Percentiles rank a stretch among this genome's conserved stretches.
Conservation (phyloP, 441 rosid species). For the Gossypium schwendimanii region DNA sequence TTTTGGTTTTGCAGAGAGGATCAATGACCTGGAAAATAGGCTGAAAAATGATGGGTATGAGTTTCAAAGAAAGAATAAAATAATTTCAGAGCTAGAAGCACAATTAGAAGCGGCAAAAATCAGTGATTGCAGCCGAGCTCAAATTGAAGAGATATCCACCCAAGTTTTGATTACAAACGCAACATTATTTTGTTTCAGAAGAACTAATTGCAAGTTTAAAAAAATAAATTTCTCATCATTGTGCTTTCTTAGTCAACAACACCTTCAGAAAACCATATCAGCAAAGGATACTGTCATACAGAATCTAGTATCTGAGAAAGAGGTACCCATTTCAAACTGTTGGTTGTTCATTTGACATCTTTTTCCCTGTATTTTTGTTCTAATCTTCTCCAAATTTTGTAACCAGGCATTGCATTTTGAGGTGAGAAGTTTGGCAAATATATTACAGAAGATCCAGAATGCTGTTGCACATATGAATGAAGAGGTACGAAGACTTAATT, state of each 20-base stretch:
- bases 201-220: conserved; percentile 15
- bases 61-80: conserved; percentile 41
- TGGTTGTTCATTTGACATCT: conserved; percentile 10
- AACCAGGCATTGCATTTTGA: conserved; percentile 57
- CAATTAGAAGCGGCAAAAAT: conserved; percentile 45
- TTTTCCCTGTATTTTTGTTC: background rate
- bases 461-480: conserved; percentile 50
- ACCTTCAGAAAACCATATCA: conserved; percentile 62
- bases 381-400: conserved; percentile 9
- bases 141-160: conserved; percentile 68
- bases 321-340: conserved; percentile 35
- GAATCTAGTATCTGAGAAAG: conserved; percentile 57
- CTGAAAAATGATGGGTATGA: conserved; percentile 37
- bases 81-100: conserved; percentile 50
- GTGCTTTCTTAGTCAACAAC: conserved; percentile 44
- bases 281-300: conserved; percentile 51
- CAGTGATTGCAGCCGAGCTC: conserved; percentile 31
- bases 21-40: conserved; percentile 47
- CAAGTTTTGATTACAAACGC: background rate
- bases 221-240: conserved; percentile 14
- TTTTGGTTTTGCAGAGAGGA: conserved; percentile 43
- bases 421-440: conserved; percentile 39
- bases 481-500: conserved; percentile 40
- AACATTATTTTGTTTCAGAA: background rate
- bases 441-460: conserved; percentile 54